Evolutionary conservation across 306 rosid species (phyloP).

Genomic region (Rosa rugosa): DNA sequence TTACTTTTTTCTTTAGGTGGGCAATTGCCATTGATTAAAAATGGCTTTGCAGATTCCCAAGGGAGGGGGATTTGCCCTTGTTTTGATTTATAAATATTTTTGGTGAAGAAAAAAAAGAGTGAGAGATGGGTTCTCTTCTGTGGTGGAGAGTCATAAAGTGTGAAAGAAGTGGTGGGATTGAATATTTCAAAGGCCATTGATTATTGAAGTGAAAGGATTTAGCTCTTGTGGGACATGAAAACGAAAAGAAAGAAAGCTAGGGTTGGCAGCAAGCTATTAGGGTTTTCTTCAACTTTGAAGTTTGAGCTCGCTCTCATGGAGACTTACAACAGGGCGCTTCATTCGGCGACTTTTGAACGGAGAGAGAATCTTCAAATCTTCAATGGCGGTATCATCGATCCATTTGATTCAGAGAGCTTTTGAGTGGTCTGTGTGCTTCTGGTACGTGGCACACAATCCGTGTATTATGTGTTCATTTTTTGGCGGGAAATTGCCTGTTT

Average conservation of each 20-base stretch:
- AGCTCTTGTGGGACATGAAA: constrained; percentile 50
- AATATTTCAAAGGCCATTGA: constrained; percentile 53
- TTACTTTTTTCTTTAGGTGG: constrained; percentile 41
- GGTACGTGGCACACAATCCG: constrained; percentile 34
- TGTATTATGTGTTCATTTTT: constrained; percentile 49
- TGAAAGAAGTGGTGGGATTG: constrained; percentile 46
- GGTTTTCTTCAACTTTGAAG: not conserved
- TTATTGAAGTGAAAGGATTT: constrained; percentile 37
- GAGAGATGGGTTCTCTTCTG: constrained; percentile 24
- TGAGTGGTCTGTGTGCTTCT: constrained; percentile 37
- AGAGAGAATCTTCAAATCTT: constrained; percentile 1
- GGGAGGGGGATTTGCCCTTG: constrained; percentile 46
- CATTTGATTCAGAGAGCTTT: not conserved
- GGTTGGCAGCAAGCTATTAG: constrained; percentile 13
- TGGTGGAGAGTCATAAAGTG: constrained; percentile 51
- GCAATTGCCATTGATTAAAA: constrained; percentile 46
- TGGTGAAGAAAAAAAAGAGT: constrained; percentile 11
- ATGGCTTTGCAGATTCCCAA: constrained; percentile 88
- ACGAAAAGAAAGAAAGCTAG: not conserved
- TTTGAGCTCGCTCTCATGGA: constrained; percentile 10
- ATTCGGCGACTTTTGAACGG: constrained; percentile 39
- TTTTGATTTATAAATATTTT: constrained; percentile 25
- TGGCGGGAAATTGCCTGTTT: constrained; percentile 47
- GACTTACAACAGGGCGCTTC: constrained; percentile 27
- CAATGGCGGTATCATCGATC: not conserved